Evolutionary conservation across 768 basidiomycete genomes (phyloP).

Genomic region (Amyloporia xantha): DNA sequence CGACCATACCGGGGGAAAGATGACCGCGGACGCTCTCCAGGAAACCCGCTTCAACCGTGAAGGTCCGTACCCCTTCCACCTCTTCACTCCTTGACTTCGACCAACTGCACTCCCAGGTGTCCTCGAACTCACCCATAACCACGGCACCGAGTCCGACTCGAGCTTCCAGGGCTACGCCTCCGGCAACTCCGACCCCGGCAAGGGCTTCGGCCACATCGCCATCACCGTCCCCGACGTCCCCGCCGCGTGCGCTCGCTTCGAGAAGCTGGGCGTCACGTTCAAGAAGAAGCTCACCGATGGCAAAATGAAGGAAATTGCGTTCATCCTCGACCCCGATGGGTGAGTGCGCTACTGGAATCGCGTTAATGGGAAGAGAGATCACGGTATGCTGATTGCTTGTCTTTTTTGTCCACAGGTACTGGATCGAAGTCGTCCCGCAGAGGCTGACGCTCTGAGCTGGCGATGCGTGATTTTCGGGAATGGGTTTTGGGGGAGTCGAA

Average conservation of each 20-base stretch:
- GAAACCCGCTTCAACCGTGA: constrained; percentile 52
- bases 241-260: constrained; percentile 75
- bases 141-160: constrained; percentile 77
- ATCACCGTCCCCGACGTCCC: constrained; percentile 78
- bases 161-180: constrained; percentile 74
- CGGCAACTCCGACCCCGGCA: constrained; percentile 78
- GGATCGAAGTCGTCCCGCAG: constrained; percentile 46
- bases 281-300: constrained; percentile 84
- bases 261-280: constrained; percentile 70
- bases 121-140: constrained; percentile 81
- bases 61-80: constrained; percentile 35
- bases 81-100: not conserved
- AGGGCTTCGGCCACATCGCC: constrained; percentile 82
- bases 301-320: constrained; percentile 77
- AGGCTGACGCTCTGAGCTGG: not conserved
- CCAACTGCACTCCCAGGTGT: constrained; percentile 38
- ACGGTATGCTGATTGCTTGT: not conserved
- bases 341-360: constrained; percentile 20
- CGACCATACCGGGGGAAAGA: constrained; percentile 46
- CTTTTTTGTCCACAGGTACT: constrained; percentile 37
- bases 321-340: constrained; percentile 81
- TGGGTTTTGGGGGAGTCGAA: not conserved
- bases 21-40: constrained; percentile 48
- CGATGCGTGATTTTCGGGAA: not conserved
- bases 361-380: not conserved